Evolutionary conservation across 1,284 basidiomycete genomes (phyloP).

Genomic region (Sporisorium exsertum): DNA sequence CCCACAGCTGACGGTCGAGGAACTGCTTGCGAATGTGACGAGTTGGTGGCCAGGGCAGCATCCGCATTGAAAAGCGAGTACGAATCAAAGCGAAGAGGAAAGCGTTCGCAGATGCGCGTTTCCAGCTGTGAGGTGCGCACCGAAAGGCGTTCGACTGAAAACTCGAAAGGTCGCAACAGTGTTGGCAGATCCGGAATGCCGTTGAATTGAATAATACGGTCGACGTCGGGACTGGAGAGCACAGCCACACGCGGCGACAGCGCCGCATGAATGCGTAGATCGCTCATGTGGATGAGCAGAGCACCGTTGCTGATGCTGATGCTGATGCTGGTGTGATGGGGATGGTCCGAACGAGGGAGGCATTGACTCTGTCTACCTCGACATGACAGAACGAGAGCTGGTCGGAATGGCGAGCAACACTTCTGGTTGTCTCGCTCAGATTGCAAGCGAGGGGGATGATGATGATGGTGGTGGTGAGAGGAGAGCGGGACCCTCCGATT

Average conservation of each 20-base stretch:
- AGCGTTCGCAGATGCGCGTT: conserved; percentile 49
- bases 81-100: conserved; percentile 62
- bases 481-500: too few species aligned
- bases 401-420: not conserved
- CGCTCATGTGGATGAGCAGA: conserved; percentile 30
- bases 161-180: conserved; percentile 63
- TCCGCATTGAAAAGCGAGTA: conserved; percentile 49
- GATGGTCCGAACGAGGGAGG: not conserved
- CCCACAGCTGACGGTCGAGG: conserved; percentile 22
- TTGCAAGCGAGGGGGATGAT: not conserved
- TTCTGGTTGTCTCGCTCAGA: not conserved
- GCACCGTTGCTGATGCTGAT: conserved; percentile 2
- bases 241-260: conserved; percentile 64
- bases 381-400: conserved; percentile 8
- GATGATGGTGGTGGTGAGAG: not conserved
- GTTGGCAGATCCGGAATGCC: conserved; percentile 53
- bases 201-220: conserved; percentile 46
- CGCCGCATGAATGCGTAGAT: conserved; percentile 55
- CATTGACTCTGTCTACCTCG: not conserved
- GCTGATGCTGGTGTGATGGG: not conserved
- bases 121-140: conserved; percentile 66
- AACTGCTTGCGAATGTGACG: conserved; percentile 4
- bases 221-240: conserved; percentile 60
- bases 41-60: conserved; percentile 18
- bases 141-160: conserved; percentile 45